A percentile compares a stretch with the other conserved stretches of the same genome.
Conservation (phyloP, 768 basidiomycete species). For the Pseudohyphozyma bogoriensis region DNA sequence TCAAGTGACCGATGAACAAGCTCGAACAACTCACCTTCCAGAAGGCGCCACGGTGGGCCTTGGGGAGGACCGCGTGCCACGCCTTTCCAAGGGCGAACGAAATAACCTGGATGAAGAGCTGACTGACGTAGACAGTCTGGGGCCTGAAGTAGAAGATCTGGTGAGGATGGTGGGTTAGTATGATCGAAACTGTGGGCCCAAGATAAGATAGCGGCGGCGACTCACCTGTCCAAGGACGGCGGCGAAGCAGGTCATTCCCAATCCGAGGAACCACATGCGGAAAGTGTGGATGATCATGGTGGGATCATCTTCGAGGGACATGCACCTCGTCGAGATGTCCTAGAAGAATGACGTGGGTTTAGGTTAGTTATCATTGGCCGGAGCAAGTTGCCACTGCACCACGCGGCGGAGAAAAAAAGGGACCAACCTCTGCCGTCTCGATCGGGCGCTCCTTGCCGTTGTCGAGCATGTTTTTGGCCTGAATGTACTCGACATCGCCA, state of each 20-base stretch:
- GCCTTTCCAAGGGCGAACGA: conserved; percentile 34
- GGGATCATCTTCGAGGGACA: conserved; percentile 26
- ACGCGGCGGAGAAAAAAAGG: not conserved
- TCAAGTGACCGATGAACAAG: too few relatives aligned
- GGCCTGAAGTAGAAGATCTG: conserved; percentile 44
- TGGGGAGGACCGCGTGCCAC: conserved; percentile 24
- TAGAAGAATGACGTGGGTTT: not conserved
- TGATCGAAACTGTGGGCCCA: not conserved
- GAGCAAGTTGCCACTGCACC: not conserved
- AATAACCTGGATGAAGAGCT: conserved; percentile 37
- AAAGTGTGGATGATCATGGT: conserved; percentile 29
- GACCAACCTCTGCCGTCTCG: conserved; percentile 5
- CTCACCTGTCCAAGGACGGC: conserved; percentile 30
- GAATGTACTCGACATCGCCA: conserved; percentile 2
- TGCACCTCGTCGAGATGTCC: not conserved
- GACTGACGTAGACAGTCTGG: conserved; percentile 33
- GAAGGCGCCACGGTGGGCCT: conserved; percentile 22
- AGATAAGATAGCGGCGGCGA: not conserved
- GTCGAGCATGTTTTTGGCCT: conserved; percentile 1
- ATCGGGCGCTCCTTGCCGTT: conserved; percentile 19
- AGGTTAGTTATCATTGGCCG: not conserved
- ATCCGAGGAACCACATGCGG: conserved; percentile 33
- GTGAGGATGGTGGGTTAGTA: conserved; percentile 29
- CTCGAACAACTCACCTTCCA: too few relatives aligned
- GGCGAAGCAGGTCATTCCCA: conserved; percentile 35